These are phyloP conservation scores for Colletotrichum abscissum DNA, from an alignment of 2,329 filamentous ascomycete genomes.

Conservation along the genomic window DNA sequence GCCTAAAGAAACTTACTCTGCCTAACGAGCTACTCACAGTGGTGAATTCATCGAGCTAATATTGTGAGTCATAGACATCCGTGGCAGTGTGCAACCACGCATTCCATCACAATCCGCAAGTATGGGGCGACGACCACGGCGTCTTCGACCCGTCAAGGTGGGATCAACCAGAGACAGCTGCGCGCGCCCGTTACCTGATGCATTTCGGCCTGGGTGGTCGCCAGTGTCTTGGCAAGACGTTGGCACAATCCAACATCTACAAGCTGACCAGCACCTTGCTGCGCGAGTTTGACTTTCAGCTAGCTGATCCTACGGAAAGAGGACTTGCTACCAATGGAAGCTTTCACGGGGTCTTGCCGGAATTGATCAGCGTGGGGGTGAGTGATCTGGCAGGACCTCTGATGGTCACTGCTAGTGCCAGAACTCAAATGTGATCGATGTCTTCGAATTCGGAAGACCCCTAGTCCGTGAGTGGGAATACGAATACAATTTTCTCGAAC, in stretches of 20 bases:
- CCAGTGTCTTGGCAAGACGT: constrained; percentile 21
- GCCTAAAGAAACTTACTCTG: background rate
- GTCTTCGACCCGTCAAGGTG: constrained; percentile 5
- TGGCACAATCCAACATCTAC: constrained; percentile 26
- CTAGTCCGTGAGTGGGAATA: too few species aligned
- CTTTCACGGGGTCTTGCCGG: background rate
- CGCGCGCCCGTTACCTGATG: constrained; percentile 15
- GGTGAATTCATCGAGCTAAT: background rate
- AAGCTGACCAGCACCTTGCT: constrained; percentile 15
- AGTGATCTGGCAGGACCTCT: constrained; percentile 9
- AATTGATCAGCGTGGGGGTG: constrained; percentile 13
- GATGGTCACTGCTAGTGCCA: background rate
- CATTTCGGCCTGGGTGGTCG: constrained; percentile 24
- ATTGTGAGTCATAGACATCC: background rate
- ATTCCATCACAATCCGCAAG: constrained; percentile 11
- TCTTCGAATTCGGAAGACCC: too few species aligned
- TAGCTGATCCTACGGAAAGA: background rate
- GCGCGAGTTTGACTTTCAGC: constrained; percentile 7
- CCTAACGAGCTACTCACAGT: background rate
- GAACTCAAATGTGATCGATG: background rate
- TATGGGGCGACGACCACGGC: constrained; percentile 19
- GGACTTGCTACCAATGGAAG: background rate
- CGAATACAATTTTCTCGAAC: too few species aligned
- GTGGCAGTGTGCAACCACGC: constrained; percentile 25
- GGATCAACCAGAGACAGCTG: constrained; percentile 6